Evolutionary conservation across 2,329 filamentous ascomycete genomes (phyloP), one percentile per base, ranked within the genome.

Genomic region (Fusarium zealandicum): DNA sequence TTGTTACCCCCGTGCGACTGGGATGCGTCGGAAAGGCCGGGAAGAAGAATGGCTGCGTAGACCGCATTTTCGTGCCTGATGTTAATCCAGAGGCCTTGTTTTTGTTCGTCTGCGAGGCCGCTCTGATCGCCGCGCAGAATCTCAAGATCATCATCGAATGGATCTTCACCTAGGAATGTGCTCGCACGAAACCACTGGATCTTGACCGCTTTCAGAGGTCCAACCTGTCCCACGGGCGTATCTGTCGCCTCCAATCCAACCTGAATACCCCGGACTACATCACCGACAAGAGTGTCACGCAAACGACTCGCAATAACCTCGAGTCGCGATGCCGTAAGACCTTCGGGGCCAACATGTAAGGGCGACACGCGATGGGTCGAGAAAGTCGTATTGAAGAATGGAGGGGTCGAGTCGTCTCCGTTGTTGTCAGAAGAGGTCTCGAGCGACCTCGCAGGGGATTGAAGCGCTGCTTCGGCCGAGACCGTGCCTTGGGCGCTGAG

Each of bases 221-320:
- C 74, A 11, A 76, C 73, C 42, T 76, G 74, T 2, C 73, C 73
- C 12, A 61, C 51, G 6, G 72, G 62, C 13, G 74, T 75, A 20
- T 79, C 78, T 14, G 74, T 75, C 5, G 74, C 71, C 41, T 77
- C 75, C 5, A 81, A 63, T 0, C 78, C 78, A 14, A 86, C 77
- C 58, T 85, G 81, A 14, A 86, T 79, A 36, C 83, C 83, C 49
- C 83, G 80, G n/a, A 86, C 80, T 2, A 84, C 79, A 60, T 86
- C 83, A 13, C 83, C 83, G 0, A 84, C 81, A 0, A 86, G 75
- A 1, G 75, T 75, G 40, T 86, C 82, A 32, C 82, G 79, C 2
- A 86, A 70, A 2, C 79, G 75, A 7, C 75, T 75, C 1, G 80
- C 77, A 1, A 85, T 72, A 0, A 68, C 50, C 12, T 73, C 68